Evolutionary conservation across 495 filamentous ascomycete genomes (phyloP).

Genomic region (Lasiosphaeria ovina): DNA sequence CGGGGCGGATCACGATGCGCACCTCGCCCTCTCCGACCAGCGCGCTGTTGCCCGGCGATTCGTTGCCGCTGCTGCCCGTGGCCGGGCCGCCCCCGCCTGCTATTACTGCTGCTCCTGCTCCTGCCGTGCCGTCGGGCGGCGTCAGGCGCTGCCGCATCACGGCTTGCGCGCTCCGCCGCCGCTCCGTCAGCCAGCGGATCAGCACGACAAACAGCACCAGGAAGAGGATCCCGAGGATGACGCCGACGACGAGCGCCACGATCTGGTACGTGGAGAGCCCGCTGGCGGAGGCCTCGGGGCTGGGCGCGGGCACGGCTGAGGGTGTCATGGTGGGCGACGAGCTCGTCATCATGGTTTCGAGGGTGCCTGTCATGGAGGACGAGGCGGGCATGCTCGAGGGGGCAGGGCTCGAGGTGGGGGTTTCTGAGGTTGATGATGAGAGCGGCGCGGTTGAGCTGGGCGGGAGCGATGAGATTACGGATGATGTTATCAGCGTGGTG

Average conservation of each 20-base stretch:
- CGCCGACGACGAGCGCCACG: constrained; percentile 23
- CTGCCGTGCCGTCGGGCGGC: background rate
- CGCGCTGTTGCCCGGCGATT: constrained; percentile 3
- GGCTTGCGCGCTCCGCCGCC: constrained; percentile 17
- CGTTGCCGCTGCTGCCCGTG: background rate
- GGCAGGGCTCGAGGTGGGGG: background rate
- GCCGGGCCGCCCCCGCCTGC: background rate
- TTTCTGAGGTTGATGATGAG: background rate
- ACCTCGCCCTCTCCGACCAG: constrained; percentile 28
- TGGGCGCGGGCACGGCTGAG: background rate
- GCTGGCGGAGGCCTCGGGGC: background rate
- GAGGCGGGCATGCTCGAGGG: constrained; percentile 1
- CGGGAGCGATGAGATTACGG: too few species aligned
- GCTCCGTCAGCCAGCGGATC: constrained; percentile 24
- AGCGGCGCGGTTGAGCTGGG: background rate
- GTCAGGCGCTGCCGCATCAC: constrained; percentile 20
- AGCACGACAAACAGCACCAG: constrained; percentile 27
- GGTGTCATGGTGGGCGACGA: constrained; percentile 2
- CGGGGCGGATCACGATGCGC: constrained; percentile 29
- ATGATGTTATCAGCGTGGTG: too few species aligned
- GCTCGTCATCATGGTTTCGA: background rate
- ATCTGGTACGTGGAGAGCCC: constrained; percentile 23
- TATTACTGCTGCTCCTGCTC: background rate
- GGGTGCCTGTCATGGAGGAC: constrained; percentile 1
- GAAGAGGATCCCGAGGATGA: constrained; percentile 22